Percentiles rank a stretch among this genome's conserved stretches.
These are phyloP conservation scores for Tricholoma sp. DNA, from an alignment of 768 basidiomycete genomes.

Conservation along the genomic window DNA sequence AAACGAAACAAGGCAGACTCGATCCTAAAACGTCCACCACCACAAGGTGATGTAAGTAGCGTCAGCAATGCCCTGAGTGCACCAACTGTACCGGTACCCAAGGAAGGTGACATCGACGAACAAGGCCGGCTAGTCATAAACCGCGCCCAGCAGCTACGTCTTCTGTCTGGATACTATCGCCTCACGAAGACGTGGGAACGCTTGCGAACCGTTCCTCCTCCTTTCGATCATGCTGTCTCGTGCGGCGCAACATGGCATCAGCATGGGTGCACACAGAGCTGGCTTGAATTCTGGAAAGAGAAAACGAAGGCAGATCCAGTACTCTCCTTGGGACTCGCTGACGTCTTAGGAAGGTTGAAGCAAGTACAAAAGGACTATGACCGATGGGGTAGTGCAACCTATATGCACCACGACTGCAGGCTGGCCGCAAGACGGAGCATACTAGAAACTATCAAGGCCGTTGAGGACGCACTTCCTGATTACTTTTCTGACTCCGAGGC, in stretches of 20 bases:
- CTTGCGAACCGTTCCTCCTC: conserved; percentile 48
- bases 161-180: conserved; percentile 67
- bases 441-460: conserved; percentile 45
- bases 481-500: conserved; percentile 44
- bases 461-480: conserved; percentile 58
- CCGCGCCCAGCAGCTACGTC: conserved; percentile 54
- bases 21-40: conserved; percentile 13
- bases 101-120: conserved; percentile 32
- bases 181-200: conserved; percentile 64
- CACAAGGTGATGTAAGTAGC: conserved; percentile 5
- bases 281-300: conserved; percentile 79
- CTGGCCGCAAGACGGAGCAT: conserved; percentile 52
- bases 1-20: conserved; percentile 28
- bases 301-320: conserved; percentile 60
- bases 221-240: conserved; percentile 59
- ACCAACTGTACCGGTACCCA: background rate
- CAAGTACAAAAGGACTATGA: conserved; percentile 65
- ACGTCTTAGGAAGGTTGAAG: conserved; percentile 62
- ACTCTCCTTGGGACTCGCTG: conserved; percentile 53
- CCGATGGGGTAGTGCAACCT: conserved; percentile 65
- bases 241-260: conserved; percentile 72
- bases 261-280: conserved; percentile 65
- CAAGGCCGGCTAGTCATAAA: conserved; percentile 49
- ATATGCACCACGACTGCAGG: conserved; percentile 77
- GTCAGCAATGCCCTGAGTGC: background rate